These are phyloP conservation scores for Melanogaster broomeanus DNA, from an alignment of 768 basidiomycete genomes.

Conservation along the genomic window DNA sequence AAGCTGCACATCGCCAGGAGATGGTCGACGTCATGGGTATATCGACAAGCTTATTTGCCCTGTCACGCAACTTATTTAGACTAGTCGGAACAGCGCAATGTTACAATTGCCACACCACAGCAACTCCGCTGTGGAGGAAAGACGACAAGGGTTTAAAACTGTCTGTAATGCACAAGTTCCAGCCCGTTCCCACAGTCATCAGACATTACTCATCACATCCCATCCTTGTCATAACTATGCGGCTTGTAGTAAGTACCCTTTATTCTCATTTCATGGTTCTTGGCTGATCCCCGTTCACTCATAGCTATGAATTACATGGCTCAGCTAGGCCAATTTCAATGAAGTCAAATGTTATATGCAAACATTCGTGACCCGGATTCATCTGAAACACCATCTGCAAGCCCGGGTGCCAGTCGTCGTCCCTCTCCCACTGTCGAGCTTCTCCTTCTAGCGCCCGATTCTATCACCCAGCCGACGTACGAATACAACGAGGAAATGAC, in stretches of 20 bases:
- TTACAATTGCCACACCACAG: conserved; percentile 88
- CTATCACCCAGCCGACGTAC: too few relatives aligned
- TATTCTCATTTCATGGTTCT: neutral
- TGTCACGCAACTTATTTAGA: conserved; percentile 30
- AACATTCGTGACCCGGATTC: conserved; percentile 62
- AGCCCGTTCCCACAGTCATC: too few relatives aligned
- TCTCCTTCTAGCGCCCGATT: too few relatives aligned
- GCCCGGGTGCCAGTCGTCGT: conserved; percentile 72
- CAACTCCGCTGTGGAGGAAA: conserved; percentile 88
- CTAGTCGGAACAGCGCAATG: conserved; percentile 66
- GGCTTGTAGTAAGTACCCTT: conserved; percentile 77
- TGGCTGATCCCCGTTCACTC: conserved; percentile 10
- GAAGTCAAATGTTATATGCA: conserved; percentile 88
- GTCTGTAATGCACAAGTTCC: conserved; percentile 83
- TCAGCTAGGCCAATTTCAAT: conserved; percentile 85
- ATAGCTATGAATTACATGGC: conserved; percentile 79
- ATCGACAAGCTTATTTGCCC: conserved; percentile 37
- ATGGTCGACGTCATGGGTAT: conserved; percentile 72
- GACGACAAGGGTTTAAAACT: conserved; percentile 89
- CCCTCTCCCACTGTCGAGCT: conserved; percentile 75
- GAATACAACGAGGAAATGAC: too few relatives aligned
- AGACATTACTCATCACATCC: conserved; percentile 13
- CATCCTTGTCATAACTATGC: conserved; percentile 36
- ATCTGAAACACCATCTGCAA: conserved; percentile 73
- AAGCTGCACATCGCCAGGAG: conserved; percentile 65